A percentile compares a stretch with the other conserved stretches of the same genome.
Evolutionary conservation across 257 asterid genomes (phyloP).

Genomic region (Nicotiana benthamiana): DNA sequence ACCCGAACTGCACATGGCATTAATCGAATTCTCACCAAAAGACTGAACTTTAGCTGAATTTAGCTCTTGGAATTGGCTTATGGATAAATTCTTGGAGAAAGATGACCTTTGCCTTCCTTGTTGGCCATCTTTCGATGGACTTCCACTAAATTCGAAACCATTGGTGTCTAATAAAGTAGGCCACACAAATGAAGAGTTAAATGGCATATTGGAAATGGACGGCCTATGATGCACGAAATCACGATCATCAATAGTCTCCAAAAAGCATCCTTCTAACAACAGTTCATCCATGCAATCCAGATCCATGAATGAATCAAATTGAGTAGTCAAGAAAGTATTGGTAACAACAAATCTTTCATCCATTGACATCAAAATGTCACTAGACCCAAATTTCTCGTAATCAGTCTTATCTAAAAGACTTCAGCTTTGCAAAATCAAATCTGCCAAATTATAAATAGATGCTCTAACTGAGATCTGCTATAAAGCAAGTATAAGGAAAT

Average conservation of each 20-base stretch:
- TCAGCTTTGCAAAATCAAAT: slow-evolving; percentile 9
- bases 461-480: background rate
- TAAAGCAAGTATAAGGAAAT: background rate
- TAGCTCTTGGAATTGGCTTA: too few species aligned
- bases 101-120: slow-evolving; percentile 35
- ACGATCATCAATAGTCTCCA: slow-evolving; percentile 58
- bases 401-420: background rate
- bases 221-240: slow-evolving; percentile 41
- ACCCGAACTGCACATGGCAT: slow-evolving; percentile 11
- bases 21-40: slow-evolving; percentile 20
- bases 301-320: slow-evolving; percentile 59
- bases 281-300: slow-evolving; percentile 79
- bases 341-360: slow-evolving; percentile 48
- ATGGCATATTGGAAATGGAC: slow-evolving; percentile 39
- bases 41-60: slow-evolving; percentile 6
- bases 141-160: slow-evolving; percentile 18
- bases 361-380: slow-evolving; percentile 31
- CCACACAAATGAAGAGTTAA: slow-evolving; percentile 58
- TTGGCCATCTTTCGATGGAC: slow-evolving; percentile 21
- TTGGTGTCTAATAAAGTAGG: slow-evolving; percentile 33
- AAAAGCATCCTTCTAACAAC: slow-evolving; percentile 70
- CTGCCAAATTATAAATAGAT: slow-evolving; percentile 11
- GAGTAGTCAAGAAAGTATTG: slow-evolving; percentile 23
- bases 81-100: too few species aligned
- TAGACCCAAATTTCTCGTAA: slow-evolving; percentile 10